Conservation (phyloP, 2,329 filamentous ascomycete genomes). For the Cercospora sp. region DNA sequence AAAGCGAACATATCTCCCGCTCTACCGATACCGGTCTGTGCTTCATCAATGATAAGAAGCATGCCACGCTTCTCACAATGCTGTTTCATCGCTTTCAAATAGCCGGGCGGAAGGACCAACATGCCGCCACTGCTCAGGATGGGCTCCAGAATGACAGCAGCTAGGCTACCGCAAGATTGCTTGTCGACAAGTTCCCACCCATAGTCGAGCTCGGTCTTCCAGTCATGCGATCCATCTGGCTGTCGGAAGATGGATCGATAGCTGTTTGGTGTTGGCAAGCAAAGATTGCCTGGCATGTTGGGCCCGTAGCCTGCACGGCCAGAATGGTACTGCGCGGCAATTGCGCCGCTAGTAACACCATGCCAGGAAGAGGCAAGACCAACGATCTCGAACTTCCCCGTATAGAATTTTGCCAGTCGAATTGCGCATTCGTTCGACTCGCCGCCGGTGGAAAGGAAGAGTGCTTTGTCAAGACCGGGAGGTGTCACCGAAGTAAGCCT, state of each 20-base stretch:
- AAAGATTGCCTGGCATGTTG: slow-evolving; percentile 54
- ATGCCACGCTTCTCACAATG: slow-evolving; percentile 50
- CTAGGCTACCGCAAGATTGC: slow-evolving; percentile 61
- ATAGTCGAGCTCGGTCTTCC: not conserved
- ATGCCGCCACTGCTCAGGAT: slow-evolving; percentile 63
- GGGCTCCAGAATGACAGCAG: slow-evolving; percentile 63
- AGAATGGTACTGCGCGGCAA: slow-evolving; percentile 56
- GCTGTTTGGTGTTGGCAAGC: not conserved
- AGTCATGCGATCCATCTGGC: not conserved
- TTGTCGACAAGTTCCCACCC: slow-evolving; percentile 23
- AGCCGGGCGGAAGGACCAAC: slow-evolving; percentile 59
- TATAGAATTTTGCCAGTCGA: slow-evolving; percentile 64
- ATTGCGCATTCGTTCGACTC: slow-evolving; percentile 62
- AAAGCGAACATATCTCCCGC: slow-evolving; percentile 45
- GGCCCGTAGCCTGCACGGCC: slow-evolving; percentile 53
- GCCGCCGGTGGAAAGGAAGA: slow-evolving; percentile 60
- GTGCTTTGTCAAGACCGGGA: slow-evolving; percentile 53
- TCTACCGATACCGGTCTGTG: not conserved
- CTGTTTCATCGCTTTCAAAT: slow-evolving; percentile 57
- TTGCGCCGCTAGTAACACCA: slow-evolving; percentile 58
- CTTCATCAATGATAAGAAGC: not conserved
- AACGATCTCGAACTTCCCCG: slow-evolving; percentile 66
- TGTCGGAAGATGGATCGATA: not conserved
- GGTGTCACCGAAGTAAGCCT: slow-evolving; percentile 54
- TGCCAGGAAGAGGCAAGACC: slow-evolving; percentile 62